A percentile compares a stretch with the other conserved stretches of the same genome.
Conservation (phyloP, 306 rosid species). For the Prunus davidiana region DNA sequence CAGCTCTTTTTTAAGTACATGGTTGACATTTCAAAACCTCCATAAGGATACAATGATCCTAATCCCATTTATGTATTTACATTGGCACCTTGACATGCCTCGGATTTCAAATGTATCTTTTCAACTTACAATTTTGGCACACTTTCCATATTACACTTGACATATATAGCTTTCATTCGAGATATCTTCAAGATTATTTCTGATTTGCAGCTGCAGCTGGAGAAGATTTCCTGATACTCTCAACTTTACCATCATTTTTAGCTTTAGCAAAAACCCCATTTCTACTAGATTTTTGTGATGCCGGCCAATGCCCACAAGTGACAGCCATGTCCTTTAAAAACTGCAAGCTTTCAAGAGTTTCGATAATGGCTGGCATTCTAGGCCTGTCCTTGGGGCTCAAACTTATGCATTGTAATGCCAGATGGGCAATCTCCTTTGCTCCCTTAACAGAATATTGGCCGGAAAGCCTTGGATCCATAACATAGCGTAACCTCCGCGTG, state of each 20-base stretch:
- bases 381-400: conserved; percentile 89
- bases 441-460: conserved; percentile 95
- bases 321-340: conserved; percentile 89
- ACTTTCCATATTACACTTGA: background rate
- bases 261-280: conserved; percentile 50
- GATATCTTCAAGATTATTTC: background rate
- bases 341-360: conserved; percentile 68
- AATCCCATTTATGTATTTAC: background rate
- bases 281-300: conserved; percentile 49
- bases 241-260: conserved; percentile 41
- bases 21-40: background rate
- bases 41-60: background rate
- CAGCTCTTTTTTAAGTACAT: too few species aligned
- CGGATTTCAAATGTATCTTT: background rate
- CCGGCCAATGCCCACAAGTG: conserved; percentile 78
- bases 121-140: background rate
- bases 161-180: background rate
- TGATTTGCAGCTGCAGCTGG: conserved; percentile 14
- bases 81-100: background rate
- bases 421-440: conserved; percentile 64
- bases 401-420: conserved; percentile 69
- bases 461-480: conserved; percentile 77
- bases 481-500: conserved; percentile 52
- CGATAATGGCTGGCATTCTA: conserved; percentile 67
- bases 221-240: conserved; percentile 40